These are phyloP conservation scores for Glycine tomentella DNA, from an alignment of 306 rosid genomes.

Conservation along the genomic window DNA sequence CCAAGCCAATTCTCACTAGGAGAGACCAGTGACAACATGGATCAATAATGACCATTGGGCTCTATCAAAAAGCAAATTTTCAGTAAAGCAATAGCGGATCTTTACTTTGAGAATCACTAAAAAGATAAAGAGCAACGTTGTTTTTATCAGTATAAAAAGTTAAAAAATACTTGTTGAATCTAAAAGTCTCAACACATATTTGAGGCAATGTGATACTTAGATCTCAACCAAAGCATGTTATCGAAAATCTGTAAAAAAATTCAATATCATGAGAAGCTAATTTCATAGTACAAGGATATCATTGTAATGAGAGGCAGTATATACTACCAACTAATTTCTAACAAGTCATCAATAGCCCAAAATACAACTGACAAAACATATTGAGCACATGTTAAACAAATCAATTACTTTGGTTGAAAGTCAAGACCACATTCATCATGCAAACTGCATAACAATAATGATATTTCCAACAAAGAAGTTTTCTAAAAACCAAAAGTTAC, in stretches of 20 bases:
- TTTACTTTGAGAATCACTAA: slow-evolving; percentile 12
- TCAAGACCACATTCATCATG: slow-evolving; percentile 32
- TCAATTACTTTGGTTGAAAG: slow-evolving; percentile 26
- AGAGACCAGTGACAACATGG: neutral
- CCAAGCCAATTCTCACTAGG: slow-evolving; percentile 7
- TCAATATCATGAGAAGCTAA: slow-evolving; percentile 25
- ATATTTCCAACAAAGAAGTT: slow-evolving; percentile 22
- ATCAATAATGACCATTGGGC: slow-evolving; percentile 7
- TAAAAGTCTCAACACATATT: slow-evolving; percentile 8
- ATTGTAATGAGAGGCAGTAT: neutral
- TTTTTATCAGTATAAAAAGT: neutral
- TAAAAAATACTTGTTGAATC: slow-evolving; percentile 2
- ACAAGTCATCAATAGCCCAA: slow-evolving; percentile 19
- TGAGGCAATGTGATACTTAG: slow-evolving; percentile 3
- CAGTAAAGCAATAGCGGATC: neutral
- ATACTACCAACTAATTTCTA: slow-evolving; percentile 12
- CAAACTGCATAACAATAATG: slow-evolving; percentile 12
- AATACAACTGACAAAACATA: slow-evolving; percentile 13
- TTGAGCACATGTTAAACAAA: slow-evolving; percentile 19
- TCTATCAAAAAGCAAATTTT: slow-evolving; percentile 19
- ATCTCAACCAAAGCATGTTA: slow-evolving; percentile 20
- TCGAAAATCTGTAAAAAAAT: slow-evolving; percentile 11
- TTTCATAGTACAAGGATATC: slow-evolving; percentile 19
- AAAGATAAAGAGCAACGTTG: neutral
- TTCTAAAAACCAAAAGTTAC: slow-evolving; percentile 18